phyloP scores from a whole-genome alignment of 352 stramenopile genomes.

The Blastocystis hominis region DNA sequence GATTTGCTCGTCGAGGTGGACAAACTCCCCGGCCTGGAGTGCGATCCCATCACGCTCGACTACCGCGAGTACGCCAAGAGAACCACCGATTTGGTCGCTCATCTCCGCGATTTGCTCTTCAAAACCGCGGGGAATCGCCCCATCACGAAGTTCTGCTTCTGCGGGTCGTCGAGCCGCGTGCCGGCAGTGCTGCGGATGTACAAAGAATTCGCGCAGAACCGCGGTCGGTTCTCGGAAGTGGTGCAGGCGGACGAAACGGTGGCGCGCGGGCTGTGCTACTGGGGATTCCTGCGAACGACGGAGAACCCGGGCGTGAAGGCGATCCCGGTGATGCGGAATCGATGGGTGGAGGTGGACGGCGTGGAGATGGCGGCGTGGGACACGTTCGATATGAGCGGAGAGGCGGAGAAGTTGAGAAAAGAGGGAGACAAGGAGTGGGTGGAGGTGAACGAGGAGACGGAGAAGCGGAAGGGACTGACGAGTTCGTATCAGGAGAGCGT shows the following conservation, averaged over 20 bases:
- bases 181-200: background rate
- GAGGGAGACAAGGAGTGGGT: background rate
- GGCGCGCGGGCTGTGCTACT: background rate
- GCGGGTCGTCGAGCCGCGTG: background rate
- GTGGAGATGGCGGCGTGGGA: background rate
- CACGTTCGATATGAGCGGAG: background rate
- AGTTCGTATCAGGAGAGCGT: background rate
- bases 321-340: background rate
- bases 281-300: background rate
- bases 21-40: background rate
- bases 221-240: background rate
- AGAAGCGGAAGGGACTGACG: background rate
- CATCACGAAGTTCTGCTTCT: background rate
- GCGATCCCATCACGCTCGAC: background rate
- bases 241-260: background rate
- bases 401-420: background rate
- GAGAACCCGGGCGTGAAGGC: background rate
- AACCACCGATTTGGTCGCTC: background rate
- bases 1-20: background rate
- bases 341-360: background rate
- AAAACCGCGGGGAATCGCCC: background rate
- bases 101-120: background rate
- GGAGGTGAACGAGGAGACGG: background rate
- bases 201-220: background rate
- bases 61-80: background rate